phyloP scores from a whole-genome alignment of 2,329 filamentous ascomycete genomes.

The Calonectria pteridis region DNA sequence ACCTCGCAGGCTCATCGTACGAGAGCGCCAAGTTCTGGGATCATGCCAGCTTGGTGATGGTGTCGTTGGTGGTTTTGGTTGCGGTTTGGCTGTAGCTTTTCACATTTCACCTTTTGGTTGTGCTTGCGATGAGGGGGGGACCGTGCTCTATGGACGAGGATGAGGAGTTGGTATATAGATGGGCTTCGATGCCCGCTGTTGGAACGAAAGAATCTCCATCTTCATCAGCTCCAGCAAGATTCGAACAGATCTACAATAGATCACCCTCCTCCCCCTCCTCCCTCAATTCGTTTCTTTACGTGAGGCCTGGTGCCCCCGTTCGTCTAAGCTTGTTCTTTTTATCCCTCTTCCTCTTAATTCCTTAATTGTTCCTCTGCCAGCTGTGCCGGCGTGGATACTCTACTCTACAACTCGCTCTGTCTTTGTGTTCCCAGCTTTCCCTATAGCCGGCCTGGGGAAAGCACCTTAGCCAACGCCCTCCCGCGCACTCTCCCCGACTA shows the following conservation, averaged over 20 bases:
- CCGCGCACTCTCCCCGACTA: conserved; percentile 31
- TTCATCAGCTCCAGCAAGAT: conserved; percentile 30
- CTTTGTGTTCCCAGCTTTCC: conserved; percentile 36
- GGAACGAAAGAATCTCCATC: conserved; percentile 5
- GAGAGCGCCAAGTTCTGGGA: conserved; percentile 34
- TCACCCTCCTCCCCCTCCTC: neutral
- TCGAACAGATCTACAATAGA: conserved; percentile 9
- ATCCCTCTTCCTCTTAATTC: conserved; percentile 1
- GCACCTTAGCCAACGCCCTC: conserved; percentile 11
- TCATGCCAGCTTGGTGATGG: conserved; percentile 22
- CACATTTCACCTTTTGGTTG: neutral
- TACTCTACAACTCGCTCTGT: conserved; percentile 35
- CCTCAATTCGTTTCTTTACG: conserved; percentile 14
- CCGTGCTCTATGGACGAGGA: conserved; percentile 14
- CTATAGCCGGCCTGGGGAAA: conserved; percentile 32
- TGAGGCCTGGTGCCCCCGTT: neutral
- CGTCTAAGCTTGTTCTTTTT: neutral
- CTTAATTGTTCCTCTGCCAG: conserved; percentile 22
- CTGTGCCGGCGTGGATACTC: conserved; percentile 37
- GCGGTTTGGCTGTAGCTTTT: neutral
- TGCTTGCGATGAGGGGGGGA: neutral
- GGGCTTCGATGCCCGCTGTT: conserved; percentile 10
- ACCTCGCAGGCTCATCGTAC: conserved; percentile 32
- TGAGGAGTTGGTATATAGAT: conserved; percentile 28
- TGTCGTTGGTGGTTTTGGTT: neutral